A percentile compares a stretch with the other conserved stretches of the same genome.
These are phyloP conservation scores for Rhodotorula sp. DNA, from an alignment of 1,284 basidiomycete genomes.

Conservation along the genomic window DNA sequence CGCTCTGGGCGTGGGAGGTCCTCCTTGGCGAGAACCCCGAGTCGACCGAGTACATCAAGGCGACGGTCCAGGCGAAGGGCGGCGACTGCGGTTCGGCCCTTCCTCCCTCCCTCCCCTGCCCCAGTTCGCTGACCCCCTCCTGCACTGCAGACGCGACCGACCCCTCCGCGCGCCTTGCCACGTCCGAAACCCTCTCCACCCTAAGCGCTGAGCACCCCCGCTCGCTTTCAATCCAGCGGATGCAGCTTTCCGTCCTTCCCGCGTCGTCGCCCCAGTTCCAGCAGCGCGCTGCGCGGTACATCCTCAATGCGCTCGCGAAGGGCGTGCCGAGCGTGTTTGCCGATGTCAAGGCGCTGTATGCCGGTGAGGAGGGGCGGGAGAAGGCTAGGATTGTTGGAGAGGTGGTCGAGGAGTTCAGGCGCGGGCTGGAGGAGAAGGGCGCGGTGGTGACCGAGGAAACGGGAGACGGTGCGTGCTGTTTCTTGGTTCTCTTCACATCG, in stretches of 20 bases:
- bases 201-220: slow-evolving; percentile 66
- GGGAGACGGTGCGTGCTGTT: slow-evolving; percentile 20
- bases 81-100: slow-evolving; percentile 63
- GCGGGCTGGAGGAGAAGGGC: slow-evolving; percentile 50
- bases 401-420: slow-evolving; percentile 63
- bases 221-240: slow-evolving; percentile 70
- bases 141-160: slow-evolving; percentile 54
- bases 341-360: slow-evolving; percentile 85
- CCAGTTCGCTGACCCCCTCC: slow-evolving; percentile 18
- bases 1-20: slow-evolving; percentile 73
- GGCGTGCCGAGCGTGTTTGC: slow-evolving; percentile 93
- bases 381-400: slow-evolving; percentile 69
- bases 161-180: slow-evolving; percentile 60
- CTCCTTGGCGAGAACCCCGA: slow-evolving; percentile 87
- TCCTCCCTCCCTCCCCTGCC: neutral
- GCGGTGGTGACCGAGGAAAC: slow-evolving; percentile 43
- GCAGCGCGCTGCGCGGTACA: slow-evolving; percentile 67
- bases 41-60: slow-evolving; percentile 75
- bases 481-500: too few relatives aligned
- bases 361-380: slow-evolving; percentile 51
- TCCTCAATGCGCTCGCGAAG: slow-evolving; percentile 71
- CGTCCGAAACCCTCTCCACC: slow-evolving; percentile 63
- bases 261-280: slow-evolving; percentile 63
- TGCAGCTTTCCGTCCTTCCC: slow-evolving; percentile 67
- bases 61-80: slow-evolving; percentile 68